phyloP scores from a whole-genome alignment of 164 flowering plant genomes.

The Chloranthus sessilifolius region DNA sequence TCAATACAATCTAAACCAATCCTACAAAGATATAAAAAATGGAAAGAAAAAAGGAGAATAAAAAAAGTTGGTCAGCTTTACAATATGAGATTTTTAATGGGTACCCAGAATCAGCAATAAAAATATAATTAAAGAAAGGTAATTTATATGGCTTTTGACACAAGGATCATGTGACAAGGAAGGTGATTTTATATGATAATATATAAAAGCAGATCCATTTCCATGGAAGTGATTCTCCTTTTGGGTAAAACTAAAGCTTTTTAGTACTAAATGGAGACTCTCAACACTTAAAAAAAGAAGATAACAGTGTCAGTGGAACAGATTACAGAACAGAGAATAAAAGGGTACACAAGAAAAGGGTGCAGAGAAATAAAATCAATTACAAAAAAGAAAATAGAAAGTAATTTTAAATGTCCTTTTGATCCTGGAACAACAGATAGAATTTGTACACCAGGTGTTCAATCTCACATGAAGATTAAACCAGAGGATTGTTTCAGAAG shows the following conservation, averaged over 20 bases:
- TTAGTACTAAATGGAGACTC: slow-evolving; percentile 29
- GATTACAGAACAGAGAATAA: not conserved
- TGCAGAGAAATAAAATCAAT: slow-evolving; percentile 3
- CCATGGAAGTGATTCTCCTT: slow-evolving; percentile 36
- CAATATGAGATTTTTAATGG: too few species aligned
- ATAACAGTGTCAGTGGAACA: too few species aligned
- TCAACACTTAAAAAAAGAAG: not conserved
- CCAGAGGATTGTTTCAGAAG: slow-evolving; percentile 20
- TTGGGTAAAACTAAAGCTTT: slow-evolving; percentile 18
- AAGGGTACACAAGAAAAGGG: slow-evolving; percentile 7
- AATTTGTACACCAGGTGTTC: slow-evolving; percentile 24
- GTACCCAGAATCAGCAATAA: too few species aligned
- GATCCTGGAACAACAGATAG: too few species aligned
- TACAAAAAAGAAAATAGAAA: too few species aligned
- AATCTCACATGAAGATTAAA: slow-evolving; percentile 24
- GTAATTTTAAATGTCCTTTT: too few species aligned
- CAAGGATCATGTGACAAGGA: slow-evolving; percentile 15
- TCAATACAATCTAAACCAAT: slow-evolving; percentile 3
- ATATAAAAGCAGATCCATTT: slow-evolving; percentile 43
- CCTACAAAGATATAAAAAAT: slow-evolving; percentile 6
- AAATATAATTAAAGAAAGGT: slow-evolving; percentile 1
- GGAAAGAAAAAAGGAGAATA: not conserved
- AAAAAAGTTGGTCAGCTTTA: too few species aligned
- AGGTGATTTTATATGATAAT: slow-evolving; percentile 8
- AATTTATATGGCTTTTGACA: slow-evolving; percentile 14